Evolutionary conservation across 768 basidiomycete genomes (phyloP).

Genomic region (Leccinum variicolor): DNA sequence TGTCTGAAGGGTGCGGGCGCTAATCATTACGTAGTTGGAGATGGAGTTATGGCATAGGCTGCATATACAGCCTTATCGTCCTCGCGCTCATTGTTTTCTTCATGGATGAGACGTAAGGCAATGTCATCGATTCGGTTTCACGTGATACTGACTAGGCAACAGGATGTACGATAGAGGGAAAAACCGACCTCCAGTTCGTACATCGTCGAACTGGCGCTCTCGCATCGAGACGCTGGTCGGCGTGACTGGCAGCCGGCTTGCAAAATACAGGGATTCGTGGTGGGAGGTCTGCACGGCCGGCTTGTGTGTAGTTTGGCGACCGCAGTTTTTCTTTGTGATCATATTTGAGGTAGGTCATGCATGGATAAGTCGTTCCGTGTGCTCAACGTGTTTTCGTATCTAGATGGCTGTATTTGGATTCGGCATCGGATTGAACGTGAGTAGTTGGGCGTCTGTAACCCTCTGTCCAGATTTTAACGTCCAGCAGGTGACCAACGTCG

Average conservation of each 20-base stretch:
- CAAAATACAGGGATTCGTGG: slow-evolving; percentile 44
- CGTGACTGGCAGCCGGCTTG: slow-evolving; percentile 44
- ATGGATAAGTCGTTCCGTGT: neutral
- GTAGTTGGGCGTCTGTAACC: neutral
- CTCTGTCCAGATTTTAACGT: neutral
- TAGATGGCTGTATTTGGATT: slow-evolving; percentile 48
- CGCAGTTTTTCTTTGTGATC: slow-evolving; percentile 40
- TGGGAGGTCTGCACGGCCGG: slow-evolving; percentile 29
- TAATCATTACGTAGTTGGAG: slow-evolving; percentile 34
- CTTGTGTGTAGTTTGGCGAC: slow-evolving; percentile 45
- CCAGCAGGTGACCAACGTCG: slow-evolving; percentile 48
- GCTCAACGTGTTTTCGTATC: neutral
- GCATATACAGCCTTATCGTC: slow-evolving; percentile 45
- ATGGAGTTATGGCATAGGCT: slow-evolving; percentile 53
- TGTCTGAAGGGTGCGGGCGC: no score
- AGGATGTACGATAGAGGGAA: slow-evolving; percentile 50
- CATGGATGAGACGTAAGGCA: slow-evolving; percentile 47
- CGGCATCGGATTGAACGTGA: slow-evolving; percentile 42
- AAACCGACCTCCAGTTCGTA: slow-evolving; percentile 27
- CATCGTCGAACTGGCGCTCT: slow-evolving; percentile 32
- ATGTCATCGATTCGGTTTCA: neutral
- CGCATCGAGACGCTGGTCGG: slow-evolving; percentile 48
- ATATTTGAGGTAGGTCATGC: slow-evolving; percentile 35
- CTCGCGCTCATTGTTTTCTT: slow-evolving; percentile 45
- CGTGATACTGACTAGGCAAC: slow-evolving; percentile 1